Conservation (phyloP, 192 early-diverging fungal genomes). For the Rhizophagus clarus region DNA sequence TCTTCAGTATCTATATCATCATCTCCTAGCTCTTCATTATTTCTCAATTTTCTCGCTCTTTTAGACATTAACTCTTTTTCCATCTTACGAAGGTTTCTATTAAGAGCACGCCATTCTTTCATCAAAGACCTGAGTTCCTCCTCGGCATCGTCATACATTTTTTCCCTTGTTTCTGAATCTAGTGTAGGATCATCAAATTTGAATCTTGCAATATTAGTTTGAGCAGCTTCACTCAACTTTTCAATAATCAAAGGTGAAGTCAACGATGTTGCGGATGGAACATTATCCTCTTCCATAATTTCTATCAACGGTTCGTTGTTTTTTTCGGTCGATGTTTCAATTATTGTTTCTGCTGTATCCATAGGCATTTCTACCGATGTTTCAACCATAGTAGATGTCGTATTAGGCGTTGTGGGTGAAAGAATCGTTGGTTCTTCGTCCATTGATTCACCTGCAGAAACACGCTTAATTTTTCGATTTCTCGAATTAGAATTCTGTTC, state of each 20-base stretch:
- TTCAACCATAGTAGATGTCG: background rate
- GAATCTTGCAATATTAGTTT: background rate
- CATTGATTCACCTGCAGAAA: background rate
- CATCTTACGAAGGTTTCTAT: background rate
- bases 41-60: background rate
- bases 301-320: background rate
- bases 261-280: background rate
- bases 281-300: background rate
- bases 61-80: background rate
- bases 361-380: background rate
- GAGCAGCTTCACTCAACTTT: background rate
- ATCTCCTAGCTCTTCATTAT: background rate
- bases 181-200: conserved; percentile 14
- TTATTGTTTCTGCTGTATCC: background rate
- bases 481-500: background rate
- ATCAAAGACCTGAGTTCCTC: background rate
- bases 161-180: background rate
- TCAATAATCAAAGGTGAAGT: background rate
- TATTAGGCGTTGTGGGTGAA: background rate
- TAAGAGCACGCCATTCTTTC: background rate
- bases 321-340: background rate
- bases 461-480: background rate
- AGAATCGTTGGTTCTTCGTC: background rate
- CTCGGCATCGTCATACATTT: conserved; percentile 4
- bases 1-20: background rate